phyloP scores from a whole-genome alignment of 176 grass and related monocot species.

The Paspalum notatum region DNA sequence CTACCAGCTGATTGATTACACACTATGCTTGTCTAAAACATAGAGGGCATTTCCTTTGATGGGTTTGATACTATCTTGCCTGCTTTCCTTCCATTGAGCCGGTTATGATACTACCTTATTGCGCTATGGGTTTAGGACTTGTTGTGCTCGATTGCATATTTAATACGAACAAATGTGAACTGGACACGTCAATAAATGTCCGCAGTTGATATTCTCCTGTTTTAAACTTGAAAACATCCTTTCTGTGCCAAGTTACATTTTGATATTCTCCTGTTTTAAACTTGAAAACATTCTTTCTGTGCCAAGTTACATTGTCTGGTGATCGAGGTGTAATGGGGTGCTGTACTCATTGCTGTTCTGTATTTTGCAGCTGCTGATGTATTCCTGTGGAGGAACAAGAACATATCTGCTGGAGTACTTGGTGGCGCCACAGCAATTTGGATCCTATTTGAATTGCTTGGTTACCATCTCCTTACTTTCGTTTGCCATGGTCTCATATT shows the following conservation, averaged over 20 bases:
- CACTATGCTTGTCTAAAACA: not conserved
- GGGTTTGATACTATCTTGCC: not conserved
- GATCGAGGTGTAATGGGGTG: not conserved
- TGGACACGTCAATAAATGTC: not conserved
- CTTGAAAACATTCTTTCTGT: not conserved
- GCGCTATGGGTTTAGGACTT: not conserved
- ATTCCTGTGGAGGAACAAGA: conserved; percentile 92
- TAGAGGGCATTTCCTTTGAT: not conserved
- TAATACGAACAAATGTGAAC: not conserved
- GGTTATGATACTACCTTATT: not conserved
- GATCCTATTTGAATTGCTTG: conserved; percentile 84
- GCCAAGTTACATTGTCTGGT: not conserved
- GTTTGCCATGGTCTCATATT: conserved; percentile 83
- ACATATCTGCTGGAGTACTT: conserved; percentile 87
- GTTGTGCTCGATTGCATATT: not conserved
- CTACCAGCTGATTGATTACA: not conserved
- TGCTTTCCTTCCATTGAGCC: not conserved
- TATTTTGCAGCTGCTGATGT: conserved; percentile 89
- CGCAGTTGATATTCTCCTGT: not conserved
- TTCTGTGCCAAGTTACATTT: not conserved
- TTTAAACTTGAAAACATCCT: not conserved
- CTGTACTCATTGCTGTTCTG: conserved; percentile 10
- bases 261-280: not conserved
- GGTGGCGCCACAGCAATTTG: conserved; percentile 70
- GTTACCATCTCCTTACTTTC: conserved; percentile 83